Evolutionary conservation across 2,329 filamentous ascomycete species (phyloP).

Genomic region (Penicillium crustosum): DNA sequence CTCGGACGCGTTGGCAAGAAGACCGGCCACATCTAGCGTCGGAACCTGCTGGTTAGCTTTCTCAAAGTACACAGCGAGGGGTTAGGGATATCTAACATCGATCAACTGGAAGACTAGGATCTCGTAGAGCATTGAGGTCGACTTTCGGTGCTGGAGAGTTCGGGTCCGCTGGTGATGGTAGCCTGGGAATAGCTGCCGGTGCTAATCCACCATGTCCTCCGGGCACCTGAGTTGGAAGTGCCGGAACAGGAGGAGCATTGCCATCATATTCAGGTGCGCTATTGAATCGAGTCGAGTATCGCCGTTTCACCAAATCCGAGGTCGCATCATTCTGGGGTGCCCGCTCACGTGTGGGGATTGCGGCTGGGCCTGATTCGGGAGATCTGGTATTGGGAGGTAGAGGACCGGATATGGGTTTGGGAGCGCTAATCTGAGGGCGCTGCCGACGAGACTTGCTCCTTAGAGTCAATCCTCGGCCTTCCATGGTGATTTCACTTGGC

Average conservation of each 20-base stretch:
- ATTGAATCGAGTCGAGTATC: conserved; percentile 92
- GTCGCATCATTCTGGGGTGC: conserved; percentile 54
- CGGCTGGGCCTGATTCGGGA: conserved; percentile 34
- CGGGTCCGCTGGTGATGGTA: conserved; percentile 52
- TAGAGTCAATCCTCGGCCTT: conserved; percentile 60
- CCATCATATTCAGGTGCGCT: conserved; percentile 67
- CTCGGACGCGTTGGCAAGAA: conserved; percentile 82
- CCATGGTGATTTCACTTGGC: conserved; percentile 41
- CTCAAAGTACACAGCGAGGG: background rate
- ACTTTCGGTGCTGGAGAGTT: conserved; percentile 61
- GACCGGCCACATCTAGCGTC: conserved; percentile 50
- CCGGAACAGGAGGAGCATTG: conserved; percentile 69
- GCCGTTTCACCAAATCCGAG: conserved; percentile 83
- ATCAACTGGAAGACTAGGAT: conserved; percentile 76
- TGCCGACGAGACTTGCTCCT: conserved; percentile 58
- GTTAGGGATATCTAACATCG: conserved; percentile 59
- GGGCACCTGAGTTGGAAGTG: conserved; percentile 56
- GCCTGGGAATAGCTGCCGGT: conserved; percentile 45
- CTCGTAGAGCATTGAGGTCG: conserved; percentile 74
- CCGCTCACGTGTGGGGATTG: conserved; percentile 40
- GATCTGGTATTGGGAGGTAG: conserved; percentile 39
- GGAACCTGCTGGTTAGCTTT: conserved; percentile 16
- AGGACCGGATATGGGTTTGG: conserved; percentile 54
- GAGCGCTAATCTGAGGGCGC: conserved; percentile 60
- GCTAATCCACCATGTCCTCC: conserved; percentile 58